phyloP scores from a whole-genome alignment of 192 early-diverging fungal species.

The Linnemannia hyalina region DNA sequence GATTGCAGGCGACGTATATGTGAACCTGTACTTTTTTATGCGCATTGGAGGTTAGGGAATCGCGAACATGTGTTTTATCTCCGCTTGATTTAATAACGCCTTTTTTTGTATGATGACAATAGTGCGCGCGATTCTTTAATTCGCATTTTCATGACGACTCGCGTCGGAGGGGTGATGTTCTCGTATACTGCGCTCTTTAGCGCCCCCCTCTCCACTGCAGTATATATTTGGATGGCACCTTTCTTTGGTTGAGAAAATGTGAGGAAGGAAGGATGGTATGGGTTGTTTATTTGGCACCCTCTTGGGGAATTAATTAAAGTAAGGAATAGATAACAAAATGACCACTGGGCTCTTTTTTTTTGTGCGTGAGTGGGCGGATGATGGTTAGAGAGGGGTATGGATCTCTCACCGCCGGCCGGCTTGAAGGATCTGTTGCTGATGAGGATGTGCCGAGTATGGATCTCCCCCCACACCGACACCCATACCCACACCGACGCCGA shows the following conservation, averaged over 20 bases:
- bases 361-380: not conserved
- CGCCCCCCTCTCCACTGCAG: not conserved
- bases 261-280: not conserved
- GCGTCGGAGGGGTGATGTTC: constrained; percentile 83
- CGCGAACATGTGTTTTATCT: not conserved
- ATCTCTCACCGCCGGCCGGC: constrained; percentile 17
- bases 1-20: not conserved
- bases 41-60: not conserved
- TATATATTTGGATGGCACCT: not conserved
- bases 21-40: too few relatives aligned
- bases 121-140: constrained; percentile 93
- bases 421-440: constrained; percentile 43
- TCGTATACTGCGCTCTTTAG: constrained; percentile 72
- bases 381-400: not conserved
- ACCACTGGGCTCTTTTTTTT: not conserved
- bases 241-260: too few relatives aligned
- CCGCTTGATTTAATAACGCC: not conserved
- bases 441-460: constrained; percentile 8
- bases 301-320: too few relatives aligned
- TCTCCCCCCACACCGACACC: not conserved
- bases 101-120: not conserved
- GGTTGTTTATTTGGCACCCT: not conserved
- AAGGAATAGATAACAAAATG: not conserved
- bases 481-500: too few relatives aligned
- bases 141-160: constrained; percentile 88